Percentiles rank a stretch among this genome's conserved stretches.
phyloP scores from a whole-genome alignment of 257 asterid genomes.

The Rauvolfia tetraphylla region DNA sequence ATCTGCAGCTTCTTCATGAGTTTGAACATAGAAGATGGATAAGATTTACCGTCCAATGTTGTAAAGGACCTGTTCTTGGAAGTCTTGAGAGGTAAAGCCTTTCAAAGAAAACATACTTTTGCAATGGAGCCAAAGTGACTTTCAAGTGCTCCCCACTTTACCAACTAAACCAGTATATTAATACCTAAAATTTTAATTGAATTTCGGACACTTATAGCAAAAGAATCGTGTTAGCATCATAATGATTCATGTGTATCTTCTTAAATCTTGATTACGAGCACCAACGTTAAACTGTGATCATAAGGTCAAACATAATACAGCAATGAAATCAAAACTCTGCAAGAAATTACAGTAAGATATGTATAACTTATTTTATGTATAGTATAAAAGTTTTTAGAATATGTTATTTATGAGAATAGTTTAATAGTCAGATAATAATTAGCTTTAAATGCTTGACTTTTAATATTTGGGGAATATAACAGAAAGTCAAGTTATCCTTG shows the following conservation, averaged over 20 bases:
- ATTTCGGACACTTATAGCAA: background rate
- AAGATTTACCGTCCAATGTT: background rate
- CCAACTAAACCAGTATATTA: too few relatives aligned
- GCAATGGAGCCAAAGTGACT: background rate
- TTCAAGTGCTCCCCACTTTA: background rate
- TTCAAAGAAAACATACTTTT: background rate
- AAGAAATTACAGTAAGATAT: too few relatives aligned
- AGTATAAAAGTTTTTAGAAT: too few relatives aligned
- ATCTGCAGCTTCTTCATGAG: background rate
- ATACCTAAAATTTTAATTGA: background rate
- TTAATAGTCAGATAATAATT: too few relatives aligned
- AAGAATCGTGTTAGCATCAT: background rate
- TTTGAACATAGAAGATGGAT: background rate
- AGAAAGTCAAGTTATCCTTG: too few relatives aligned
- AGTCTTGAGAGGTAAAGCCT: background rate
- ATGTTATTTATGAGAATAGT: too few relatives aligned
- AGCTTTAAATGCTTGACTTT: too few relatives aligned
- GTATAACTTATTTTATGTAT: too few relatives aligned
- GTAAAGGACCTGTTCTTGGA: background rate
- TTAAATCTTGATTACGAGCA: background rate
- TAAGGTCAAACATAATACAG: background rate
- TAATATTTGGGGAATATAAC: too few relatives aligned
- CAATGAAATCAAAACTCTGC: background rate
- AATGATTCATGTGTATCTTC: background rate
- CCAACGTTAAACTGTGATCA: background rate